Percentiles rank a stretch among this genome's conserved stretches.
Conservation (phyloP, 768 basidiomycete genomes). For the Boletus sensibilis region DNA sequence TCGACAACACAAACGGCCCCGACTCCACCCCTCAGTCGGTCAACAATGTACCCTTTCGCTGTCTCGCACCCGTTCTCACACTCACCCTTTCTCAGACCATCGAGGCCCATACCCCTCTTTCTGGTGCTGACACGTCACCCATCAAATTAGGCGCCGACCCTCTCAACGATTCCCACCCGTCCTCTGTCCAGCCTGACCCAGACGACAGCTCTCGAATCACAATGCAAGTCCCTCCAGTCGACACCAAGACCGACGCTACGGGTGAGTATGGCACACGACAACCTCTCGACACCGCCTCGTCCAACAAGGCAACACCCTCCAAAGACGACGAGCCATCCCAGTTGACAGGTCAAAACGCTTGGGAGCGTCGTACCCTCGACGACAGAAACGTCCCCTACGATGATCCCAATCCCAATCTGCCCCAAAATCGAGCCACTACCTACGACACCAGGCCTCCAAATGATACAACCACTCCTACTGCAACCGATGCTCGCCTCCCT, state of each 20-base stretch:
- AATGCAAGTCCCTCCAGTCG: constrained; percentile 2
- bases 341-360: constrained; percentile 22
- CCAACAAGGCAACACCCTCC: constrained; percentile 22
- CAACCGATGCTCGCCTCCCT: constrained; percentile 15
- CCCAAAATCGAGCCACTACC: constrained; percentile 7
- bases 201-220: constrained; percentile 3
- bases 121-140: constrained; percentile 27
- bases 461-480: constrained; percentile 1
- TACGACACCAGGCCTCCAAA: constrained; percentile 14
- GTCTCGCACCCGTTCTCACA: background rate
- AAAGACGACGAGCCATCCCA: constrained; percentile 34
- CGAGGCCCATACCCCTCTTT: constrained; percentile 27
- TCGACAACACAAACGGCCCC: constrained; percentile 11
- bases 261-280: constrained; percentile 33
- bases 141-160: constrained; percentile 19
- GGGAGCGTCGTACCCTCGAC: constrained; percentile 32
- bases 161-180: constrained; percentile 11
- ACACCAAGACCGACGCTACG: constrained; percentile 15
- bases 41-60: constrained; percentile 37
- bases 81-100: constrained; percentile 23
- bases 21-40: constrained; percentile 11
- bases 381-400: constrained; percentile 32
- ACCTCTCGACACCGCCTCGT: constrained; percentile 21
- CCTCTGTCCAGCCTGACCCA: constrained; percentile 12
- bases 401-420: constrained; percentile 22